Base-by-base conservation (phyloP, 352 stramenopile genomes). In the Bremia lactucae region DNA sequence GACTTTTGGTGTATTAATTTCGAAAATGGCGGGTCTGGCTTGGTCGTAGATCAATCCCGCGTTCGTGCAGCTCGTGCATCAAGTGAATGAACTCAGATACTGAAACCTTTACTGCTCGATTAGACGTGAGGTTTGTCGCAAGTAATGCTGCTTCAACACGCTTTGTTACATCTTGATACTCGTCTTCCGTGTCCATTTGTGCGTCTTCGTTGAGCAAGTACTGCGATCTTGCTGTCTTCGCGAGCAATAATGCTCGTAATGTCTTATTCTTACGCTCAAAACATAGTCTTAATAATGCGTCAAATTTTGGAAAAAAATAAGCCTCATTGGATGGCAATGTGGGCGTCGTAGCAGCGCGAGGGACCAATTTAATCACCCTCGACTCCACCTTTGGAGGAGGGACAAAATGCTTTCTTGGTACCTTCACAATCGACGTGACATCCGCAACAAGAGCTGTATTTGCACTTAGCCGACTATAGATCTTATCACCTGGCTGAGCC, bases 211-310 rank as follows among this genome's bases (percentile, higher is more conserved):
- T 43, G 19, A 69, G 22, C 6, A 59, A 28, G 25, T 63, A 72
- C 22, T 55, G 55, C 24, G 49, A 46, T 21, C 55, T 57, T 25
- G 78, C 64, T n/a, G 75, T 82, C 31, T 75, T 87, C 19, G 69
- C 72, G 3, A 81, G 50, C 28, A 93, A 40, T 24, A 84, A 58
- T 4, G 81, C 74, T 23, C 81, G 66, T 35, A 93, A 52, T 22
- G 81, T 93, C 57, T 93, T 93, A 58, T 93, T 93, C 56, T 91
- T 90, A 31, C 78, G 73, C 24, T 70, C 55, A 42, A 93, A 93
- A 33, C 62, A 81, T 33, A 89, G 52, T 24, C 77, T 72, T 21
- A 93, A 52, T 18, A 93, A 38, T 14, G 70, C 64, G 31, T 90
- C 79, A 40, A 89, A 88, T 39, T 78, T 73, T 63, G 83, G 60